Conservation (phyloP, 352 stramenopile genomes). For the Globisporangium okanoganense region DNA sequence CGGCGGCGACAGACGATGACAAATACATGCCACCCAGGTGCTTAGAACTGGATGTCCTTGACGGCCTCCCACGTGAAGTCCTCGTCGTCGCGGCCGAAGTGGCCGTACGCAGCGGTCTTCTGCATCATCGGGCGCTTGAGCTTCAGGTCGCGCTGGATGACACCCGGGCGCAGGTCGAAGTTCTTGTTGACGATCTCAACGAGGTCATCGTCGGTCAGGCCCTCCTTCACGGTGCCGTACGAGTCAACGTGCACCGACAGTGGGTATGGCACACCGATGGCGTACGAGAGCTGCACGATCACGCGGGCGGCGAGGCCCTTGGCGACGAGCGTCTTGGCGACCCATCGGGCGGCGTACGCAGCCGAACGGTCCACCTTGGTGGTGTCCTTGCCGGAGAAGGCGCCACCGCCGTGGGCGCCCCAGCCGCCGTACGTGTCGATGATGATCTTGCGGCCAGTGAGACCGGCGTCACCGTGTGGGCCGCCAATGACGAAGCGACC, state of each 20-base stretch:
- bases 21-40: constrained; percentile 23
- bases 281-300: constrained; percentile 98
- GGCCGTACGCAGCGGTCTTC: constrained; percentile 98
- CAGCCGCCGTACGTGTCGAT: constrained; percentile 99
- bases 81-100: constrained; percentile 97
- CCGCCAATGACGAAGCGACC: constrained; percentile 99
- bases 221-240: constrained; percentile 96
- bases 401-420: constrained; percentile 97
- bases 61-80: constrained; percentile 99
- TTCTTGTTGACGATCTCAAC: constrained; percentile 99
- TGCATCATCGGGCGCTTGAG: constrained; percentile 97
- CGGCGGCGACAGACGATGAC: constrained; percentile 20
- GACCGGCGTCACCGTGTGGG: constrained; percentile 97
- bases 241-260: constrained; percentile 98
- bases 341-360: constrained; percentile 98
- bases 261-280: constrained; percentile 97
- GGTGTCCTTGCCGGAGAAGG: constrained; percentile 99
- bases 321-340: constrained; percentile 98
- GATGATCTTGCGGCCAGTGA: constrained; percentile 99
- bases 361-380: constrained; percentile 99
- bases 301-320: constrained; percentile 93
- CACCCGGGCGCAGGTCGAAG: constrained; percentile 98
- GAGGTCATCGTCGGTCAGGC: constrained; percentile 95
- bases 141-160: constrained; percentile 98
- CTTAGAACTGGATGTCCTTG: constrained; percentile 89